These are phyloP conservation scores for Exserohilum rostratum DNA, from an alignment of 2,329 filamentous ascomycete genomes.

Conservation along the genomic window DNA sequence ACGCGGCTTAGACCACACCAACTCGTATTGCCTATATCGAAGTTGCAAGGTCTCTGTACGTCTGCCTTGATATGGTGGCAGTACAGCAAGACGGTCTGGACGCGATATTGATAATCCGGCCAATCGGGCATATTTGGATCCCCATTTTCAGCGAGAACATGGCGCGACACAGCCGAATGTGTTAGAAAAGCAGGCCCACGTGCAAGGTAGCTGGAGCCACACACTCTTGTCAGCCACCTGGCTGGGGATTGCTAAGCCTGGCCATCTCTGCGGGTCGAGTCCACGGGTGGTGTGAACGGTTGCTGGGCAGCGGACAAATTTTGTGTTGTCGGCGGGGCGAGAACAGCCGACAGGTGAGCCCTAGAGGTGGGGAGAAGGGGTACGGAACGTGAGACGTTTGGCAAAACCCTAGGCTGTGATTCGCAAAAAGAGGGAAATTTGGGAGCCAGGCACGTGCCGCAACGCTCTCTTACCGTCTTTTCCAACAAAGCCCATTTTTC, in stretches of 20 bases:
- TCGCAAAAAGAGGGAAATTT: conserved; percentile 18
- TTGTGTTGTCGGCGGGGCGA: conserved; percentile 20
- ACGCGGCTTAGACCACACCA: no score
- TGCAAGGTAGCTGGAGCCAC: conserved; percentile 4
- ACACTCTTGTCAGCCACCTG: conserved; percentile 12
- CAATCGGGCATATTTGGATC: conserved; percentile 17
- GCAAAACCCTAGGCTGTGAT: conserved; percentile 14
- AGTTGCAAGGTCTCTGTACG: background rate
- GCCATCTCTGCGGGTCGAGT: conserved; percentile 13
- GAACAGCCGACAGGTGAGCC: conserved; percentile 37
- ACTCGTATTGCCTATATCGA: background rate
- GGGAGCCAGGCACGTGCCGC: conserved; percentile 8
- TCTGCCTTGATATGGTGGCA: background rate
- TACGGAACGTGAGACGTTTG: conserved; percentile 15
- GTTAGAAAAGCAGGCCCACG: conserved; percentile 5
- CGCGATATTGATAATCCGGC: conserved; percentile 7
- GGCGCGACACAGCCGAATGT: conserved; percentile 10
- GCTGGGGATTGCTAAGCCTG: conserved; percentile 2
- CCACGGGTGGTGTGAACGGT: conserved; percentile 21
- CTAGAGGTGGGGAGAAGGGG: conserved; percentile 9
- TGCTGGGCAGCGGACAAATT: conserved; percentile 27
- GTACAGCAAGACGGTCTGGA: background rate
- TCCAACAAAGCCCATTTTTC: no score
- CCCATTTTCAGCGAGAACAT: conserved; percentile 4
- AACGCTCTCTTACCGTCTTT: conserved; percentile 7